phyloP scores from a whole-genome alignment of 2,329 filamentous ascomycete genomes.

The Verticillium klebahnii region DNA sequence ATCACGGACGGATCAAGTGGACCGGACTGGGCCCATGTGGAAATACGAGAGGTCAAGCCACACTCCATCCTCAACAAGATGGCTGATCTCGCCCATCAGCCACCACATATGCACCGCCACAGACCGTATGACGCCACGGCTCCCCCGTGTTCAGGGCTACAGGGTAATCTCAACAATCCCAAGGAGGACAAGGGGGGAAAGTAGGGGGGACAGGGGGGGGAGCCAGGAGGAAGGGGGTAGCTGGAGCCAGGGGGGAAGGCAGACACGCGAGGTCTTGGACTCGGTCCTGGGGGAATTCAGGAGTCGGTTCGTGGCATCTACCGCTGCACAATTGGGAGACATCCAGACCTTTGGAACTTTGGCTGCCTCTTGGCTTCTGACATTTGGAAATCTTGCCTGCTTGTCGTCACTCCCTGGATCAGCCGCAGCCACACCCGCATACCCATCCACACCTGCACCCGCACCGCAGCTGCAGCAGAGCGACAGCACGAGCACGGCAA shows the following conservation, averaged over 20 bases:
- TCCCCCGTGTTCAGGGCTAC: neutral
- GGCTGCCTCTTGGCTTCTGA: neutral
- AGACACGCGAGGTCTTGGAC: conserved; percentile 1
- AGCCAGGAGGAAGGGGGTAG: neutral
- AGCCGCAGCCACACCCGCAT: neutral
- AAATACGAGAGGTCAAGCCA: neutral
- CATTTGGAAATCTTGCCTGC: neutral
- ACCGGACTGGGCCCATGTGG: neutral
- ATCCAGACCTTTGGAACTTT: neutral
- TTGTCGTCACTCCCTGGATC: neutral
- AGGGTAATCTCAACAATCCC: neutral
- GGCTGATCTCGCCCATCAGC: neutral
- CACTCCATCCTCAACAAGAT: neutral
- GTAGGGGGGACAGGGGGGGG: neutral
- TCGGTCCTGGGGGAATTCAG: neutral
- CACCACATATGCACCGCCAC: neutral
- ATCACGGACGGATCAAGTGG: neutral
- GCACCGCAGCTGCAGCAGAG: neutral
- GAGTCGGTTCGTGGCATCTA: neutral
- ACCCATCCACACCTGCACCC: neutral
- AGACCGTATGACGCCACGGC: neutral
- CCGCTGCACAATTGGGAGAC: neutral
- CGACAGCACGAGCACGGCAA: neutral
- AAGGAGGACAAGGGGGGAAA: neutral
- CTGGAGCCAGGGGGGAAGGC: neutral